These are phyloP conservation scores for Podila clonocystis DNA, from an alignment of 192 early-diverging fungal species.

Conservation along the genomic window DNA sequence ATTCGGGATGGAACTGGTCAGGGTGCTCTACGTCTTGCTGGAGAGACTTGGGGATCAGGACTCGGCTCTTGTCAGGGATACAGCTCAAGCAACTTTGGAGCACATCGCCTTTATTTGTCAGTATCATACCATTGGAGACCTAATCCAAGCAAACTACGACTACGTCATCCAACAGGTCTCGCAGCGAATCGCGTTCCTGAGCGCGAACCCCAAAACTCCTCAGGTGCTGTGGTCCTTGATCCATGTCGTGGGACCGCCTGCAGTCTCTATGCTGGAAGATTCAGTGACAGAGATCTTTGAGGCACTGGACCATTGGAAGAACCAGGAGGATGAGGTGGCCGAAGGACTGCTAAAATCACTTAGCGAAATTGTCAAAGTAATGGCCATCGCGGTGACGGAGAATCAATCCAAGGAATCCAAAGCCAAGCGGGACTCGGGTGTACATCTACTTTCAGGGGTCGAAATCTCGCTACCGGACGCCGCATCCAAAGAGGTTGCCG, in stretches of 20 bases:
- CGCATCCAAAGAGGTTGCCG: slow-evolving; percentile 16
- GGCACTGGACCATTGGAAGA: slow-evolving; percentile 60
- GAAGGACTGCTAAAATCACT: slow-evolving; percentile 49
- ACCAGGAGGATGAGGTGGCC: slow-evolving; percentile 51
- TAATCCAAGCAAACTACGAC: slow-evolving; percentile 60
- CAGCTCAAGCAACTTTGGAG: slow-evolving; percentile 54
- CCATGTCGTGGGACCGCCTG: slow-evolving; percentile 52
- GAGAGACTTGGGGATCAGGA: slow-evolving; percentile 57
- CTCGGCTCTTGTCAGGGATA: slow-evolving; percentile 49
- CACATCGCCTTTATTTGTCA: slow-evolving; percentile 53
- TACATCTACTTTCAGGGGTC: not conserved
- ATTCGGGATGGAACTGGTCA: slow-evolving; percentile 54
- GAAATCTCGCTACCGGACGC: not conserved
- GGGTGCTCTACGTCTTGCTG: slow-evolving; percentile 53
- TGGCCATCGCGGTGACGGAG: slow-evolving; percentile 5
- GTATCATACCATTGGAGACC: slow-evolving; percentile 33
- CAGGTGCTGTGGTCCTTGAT: slow-evolving; percentile 61
- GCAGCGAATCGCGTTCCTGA: slow-evolving; percentile 46
- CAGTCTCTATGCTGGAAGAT: slow-evolving; percentile 60
- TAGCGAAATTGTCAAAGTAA: slow-evolving; percentile 40
- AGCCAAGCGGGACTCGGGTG: slow-evolving; percentile 13
- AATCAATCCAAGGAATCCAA: not conserved
- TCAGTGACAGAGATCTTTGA: slow-evolving; percentile 66
- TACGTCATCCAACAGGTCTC: slow-evolving; percentile 63
- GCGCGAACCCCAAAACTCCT: slow-evolving; percentile 56